Evolutionary conservation across 345 rosid species (phyloP).

Genomic region (Gossypium ekmanianum): DNA sequence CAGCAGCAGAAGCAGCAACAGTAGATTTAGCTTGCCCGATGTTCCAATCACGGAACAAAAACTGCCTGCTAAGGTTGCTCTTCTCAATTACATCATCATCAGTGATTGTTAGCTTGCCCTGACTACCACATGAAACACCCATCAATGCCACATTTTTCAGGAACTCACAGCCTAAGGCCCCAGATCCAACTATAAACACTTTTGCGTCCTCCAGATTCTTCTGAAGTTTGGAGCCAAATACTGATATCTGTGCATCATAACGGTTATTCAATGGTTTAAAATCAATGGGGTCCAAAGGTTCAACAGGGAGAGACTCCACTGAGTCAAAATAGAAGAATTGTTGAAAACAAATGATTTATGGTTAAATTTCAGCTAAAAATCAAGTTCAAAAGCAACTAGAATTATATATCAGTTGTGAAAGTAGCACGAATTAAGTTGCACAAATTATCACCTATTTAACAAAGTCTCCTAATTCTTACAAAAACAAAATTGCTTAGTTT

Average conservation of each 20-base stretch:
- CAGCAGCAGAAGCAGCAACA: conserved; percentile 15
- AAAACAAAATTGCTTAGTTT: not conserved
- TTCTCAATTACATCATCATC: conserved; percentile 18
- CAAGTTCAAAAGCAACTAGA: not conserved
- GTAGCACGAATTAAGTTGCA: not conserved
- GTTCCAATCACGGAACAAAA: conserved; percentile 14
- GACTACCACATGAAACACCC: conserved; percentile 15
- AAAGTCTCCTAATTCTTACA: not conserved
- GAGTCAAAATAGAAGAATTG: conserved; percentile 15
- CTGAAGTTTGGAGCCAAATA: conserved; percentile 10
- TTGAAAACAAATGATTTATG: not conserved
- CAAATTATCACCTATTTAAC: not conserved
- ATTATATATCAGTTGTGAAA: not conserved
- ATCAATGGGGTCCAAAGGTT: conserved; percentile 6
- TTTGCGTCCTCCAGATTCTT: conserved; percentile 11
- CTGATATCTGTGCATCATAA: conserved; percentile 12
- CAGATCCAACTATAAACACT: conserved; percentile 14
- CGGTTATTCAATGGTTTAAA: conserved; percentile 7
- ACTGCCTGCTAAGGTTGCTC: conserved; percentile 15
- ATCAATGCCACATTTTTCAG: conserved; percentile 12
- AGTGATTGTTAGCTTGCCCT: conserved; percentile 9
- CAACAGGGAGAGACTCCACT: conserved; percentile 10
- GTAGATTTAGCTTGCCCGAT: conserved; percentile 12
- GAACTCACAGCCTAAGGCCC: conserved; percentile 13
- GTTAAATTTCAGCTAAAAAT: not conserved